Evolutionary conservation across 257 asterid genomes (phyloP), one percentile per base, ranked within the genome.

Genomic region (Solanum sejunctum): DNA sequence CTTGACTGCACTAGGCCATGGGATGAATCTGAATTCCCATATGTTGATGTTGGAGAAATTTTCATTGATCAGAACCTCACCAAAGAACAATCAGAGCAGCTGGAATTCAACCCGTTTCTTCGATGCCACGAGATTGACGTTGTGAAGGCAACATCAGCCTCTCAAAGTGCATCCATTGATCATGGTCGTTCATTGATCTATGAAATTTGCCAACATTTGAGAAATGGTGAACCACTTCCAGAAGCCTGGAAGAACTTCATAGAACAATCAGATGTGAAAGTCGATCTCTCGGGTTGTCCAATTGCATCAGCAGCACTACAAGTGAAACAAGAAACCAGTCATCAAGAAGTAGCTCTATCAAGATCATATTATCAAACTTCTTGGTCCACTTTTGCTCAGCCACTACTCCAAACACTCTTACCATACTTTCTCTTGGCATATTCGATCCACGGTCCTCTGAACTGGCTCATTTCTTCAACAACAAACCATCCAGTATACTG

Each of bases 1-100:
- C 95, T 95, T 18, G 98, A 93, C 86, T 95, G 98, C 90, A 93
- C 98, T 21, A 92, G 85, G 72, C 97, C 98, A 41, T 95, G 98
- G 98, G 91, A 92, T 6, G 98, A 90, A 77, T 2, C 85, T 16
- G 91, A 92, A 89, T 93, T 89, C 89, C 98, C 96, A 11, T 17
- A 77, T 13, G 84, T 95, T 21, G 94, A 93, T 16, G 84, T 91
- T 26, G 98, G 98, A 57, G 98, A 95, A 90, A 87, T 95, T 2
- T 32, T 63, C 58, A 75, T 95, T 11, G 87, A 91, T 81, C 86
- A 93, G 41, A 93, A 91, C 77, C 97, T 93, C 58, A 90, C 91
- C 0, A 84, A 84, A 81, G 87, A 92, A 82, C 91, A 93, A 58
- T 87, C 97, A 4, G 98, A 95, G 85, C 90, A 90, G 77, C 92